Percentiles rank a stretch among this genome's conserved stretches.
These are phyloP conservation scores for Alternaria ethzedia DNA, from an alignment of 2,329 filamentous ascomycete genomes.

Conservation along the genomic window DNA sequence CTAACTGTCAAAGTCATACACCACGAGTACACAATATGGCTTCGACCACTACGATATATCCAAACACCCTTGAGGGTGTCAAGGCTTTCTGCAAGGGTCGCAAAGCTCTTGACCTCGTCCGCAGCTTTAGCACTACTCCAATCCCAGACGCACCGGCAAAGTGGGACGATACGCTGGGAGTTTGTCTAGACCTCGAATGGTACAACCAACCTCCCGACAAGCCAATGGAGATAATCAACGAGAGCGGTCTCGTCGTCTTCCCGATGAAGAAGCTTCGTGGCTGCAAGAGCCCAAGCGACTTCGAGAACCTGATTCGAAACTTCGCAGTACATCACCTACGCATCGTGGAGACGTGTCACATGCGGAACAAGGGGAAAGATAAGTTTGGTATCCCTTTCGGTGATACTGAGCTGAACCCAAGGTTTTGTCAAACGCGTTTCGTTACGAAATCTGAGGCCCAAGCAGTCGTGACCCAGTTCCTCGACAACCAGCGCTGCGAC, in stretches of 20 bases:
- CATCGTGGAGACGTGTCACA: background rate
- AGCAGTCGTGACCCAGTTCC: background rate
- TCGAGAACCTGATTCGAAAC: background rate
- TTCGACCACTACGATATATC: background rate
- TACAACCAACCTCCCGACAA: background rate
- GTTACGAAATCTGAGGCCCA: background rate
- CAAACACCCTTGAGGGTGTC: background rate
- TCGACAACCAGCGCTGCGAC: background rate
- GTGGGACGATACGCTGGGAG: background rate
- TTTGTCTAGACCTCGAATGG: background rate
- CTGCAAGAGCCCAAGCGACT: background rate
- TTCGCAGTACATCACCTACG: background rate
- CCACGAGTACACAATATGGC: background rate
- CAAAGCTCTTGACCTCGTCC: background rate
- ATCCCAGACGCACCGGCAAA: background rate
- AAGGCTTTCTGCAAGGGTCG: background rate
- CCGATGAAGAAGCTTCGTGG: background rate
- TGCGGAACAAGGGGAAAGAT: background rate
- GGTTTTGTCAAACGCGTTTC: background rate
- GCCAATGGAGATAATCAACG: background rate
- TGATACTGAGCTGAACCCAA: background rate
- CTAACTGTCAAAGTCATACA: background rate
- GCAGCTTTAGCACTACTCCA: background rate
- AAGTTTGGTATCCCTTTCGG: background rate
- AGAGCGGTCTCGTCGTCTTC: background rate